Evolutionary conservation across 768 basidiomycete species (phyloP), one percentile per base, ranked within the genome.

Genomic region (Boletus vermiculosoides): DNA sequence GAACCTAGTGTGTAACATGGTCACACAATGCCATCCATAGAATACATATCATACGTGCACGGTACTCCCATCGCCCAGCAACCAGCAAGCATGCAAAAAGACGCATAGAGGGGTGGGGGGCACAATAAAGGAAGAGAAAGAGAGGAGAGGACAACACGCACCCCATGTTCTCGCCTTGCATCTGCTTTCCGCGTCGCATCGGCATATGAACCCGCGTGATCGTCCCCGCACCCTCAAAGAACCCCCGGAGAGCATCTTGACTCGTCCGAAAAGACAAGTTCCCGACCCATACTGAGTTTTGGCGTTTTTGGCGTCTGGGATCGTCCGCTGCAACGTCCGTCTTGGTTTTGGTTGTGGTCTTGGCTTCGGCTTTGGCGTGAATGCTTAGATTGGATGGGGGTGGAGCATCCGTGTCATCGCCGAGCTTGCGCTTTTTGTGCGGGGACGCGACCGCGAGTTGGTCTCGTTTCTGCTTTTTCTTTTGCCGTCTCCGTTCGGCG

Each of bases 201-300:
- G 96, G 96, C 86, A 98, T 86, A 69, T 96, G 79, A 62, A 94
- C 77, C 45, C 93, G 78, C 18, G 88, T 91, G 57, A 93, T 84
- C 64, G 87, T 88, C 37, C 87, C 90, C 30, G 76, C 83, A 1
- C 79, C 83, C 41, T 83, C 79, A 68, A 93, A 92, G 73, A 92
- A 93, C 31, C 63, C 66, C 41, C 77, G 80, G 33, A 98, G 74
- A n/a, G 86, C 76, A 12, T 88, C 84, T 55, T 80, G 76, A 0
- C 88, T 90, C 50, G 96, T 98, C 73, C 88, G 90, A 80, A 89
- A 98, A 7, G 90, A 81, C 70, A 98, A 69, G 73, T 98, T 98
- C 41, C 96, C 96, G 31, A 98, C 90, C 96, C 96, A 98, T 46
- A 98, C 80, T 5, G 92, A 95, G 69, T 95, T 86, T 71, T 91